These are phyloP conservation scores for Ophiosphaerella korrae DNA, from an alignment of 2,329 filamentous ascomycete species.

Conservation along the genomic window DNA sequence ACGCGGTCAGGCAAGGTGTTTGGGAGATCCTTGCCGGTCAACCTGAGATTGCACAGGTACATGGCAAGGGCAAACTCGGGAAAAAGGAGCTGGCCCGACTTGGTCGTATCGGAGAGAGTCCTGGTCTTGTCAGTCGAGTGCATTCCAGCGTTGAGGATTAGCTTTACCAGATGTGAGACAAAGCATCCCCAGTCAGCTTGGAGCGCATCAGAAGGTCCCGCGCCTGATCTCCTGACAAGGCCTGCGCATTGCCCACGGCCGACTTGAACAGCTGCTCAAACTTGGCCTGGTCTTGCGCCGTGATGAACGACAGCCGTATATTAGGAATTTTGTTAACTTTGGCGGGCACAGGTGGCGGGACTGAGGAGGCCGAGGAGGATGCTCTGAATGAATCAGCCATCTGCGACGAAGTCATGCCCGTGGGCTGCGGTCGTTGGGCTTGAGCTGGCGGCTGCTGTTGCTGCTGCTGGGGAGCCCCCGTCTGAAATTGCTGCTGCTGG, in stretches of 20 bases:
- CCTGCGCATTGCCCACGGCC: conserved; percentile 81
- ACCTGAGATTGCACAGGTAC: conserved; percentile 95
- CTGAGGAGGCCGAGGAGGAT: conserved; percentile 35
- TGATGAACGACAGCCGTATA: conserved; percentile 94
- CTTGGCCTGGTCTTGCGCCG: conserved; percentile 90
- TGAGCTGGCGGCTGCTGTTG: conserved; percentile 59
- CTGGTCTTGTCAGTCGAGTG: conserved; percentile 52
- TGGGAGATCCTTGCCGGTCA: conserved; percentile 85
- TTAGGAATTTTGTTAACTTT: conserved; percentile 83
- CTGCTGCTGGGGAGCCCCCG: conserved; percentile 59
- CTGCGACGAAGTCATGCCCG: conserved; percentile 66
- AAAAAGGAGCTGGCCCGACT: conserved; percentile 93
- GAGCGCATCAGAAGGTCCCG: conserved; percentile 87
- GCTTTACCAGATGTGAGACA: conserved; percentile 88
- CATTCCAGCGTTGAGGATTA: conserved; percentile 13
- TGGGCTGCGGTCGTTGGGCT: conserved; percentile 59
- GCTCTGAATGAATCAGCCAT: conserved; percentile 67
- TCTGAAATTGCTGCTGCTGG: conserved; percentile 47
- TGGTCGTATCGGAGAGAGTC: conserved; percentile 93
- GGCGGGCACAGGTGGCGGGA: conserved; percentile 67
- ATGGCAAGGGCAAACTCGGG: conserved; percentile 97
- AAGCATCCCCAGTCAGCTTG: conserved; percentile 80
- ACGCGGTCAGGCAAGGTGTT: conserved; percentile 78
- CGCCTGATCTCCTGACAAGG: conserved; percentile 90
- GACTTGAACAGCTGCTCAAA: conserved; percentile 98